phyloP scores from a whole-genome alignment of 129 eudicot genomes.

The Helianthus tuberosus region DNA sequence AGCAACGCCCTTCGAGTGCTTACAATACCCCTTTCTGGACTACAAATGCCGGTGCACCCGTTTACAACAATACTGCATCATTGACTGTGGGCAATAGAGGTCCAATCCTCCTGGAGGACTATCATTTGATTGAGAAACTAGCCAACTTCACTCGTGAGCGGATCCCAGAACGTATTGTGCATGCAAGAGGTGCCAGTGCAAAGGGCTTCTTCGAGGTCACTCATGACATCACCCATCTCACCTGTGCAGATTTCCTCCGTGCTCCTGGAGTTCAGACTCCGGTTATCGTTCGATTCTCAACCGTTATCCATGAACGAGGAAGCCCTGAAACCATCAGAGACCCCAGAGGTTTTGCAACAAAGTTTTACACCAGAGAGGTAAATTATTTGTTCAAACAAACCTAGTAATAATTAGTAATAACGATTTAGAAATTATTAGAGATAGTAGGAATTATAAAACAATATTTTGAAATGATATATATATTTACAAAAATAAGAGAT shows the following conservation, averaged over 20 bases:
- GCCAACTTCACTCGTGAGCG: conserved; percentile 81
- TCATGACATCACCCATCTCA: conserved; percentile 70
- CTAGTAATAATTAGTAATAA: too few relatives aligned
- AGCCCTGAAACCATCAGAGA: conserved; percentile 92
- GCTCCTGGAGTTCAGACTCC: conserved; percentile 93
- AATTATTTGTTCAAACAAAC: background rate
- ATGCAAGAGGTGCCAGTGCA: conserved; percentile 91
- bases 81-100: conserved; percentile 75
- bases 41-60: conserved; percentile 77
- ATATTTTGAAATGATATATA: too few relatives aligned
- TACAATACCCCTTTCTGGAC: conserved; percentile 64
- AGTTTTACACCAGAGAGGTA: conserved; percentile 90
- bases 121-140: conserved; percentile 84
- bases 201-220: conserved; percentile 94
- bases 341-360: conserved; percentile 84
- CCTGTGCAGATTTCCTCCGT: conserved; percentile 88
- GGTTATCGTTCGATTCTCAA: conserved; percentile 85
- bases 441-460: too few relatives aligned
- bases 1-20: conserved; percentile 87
- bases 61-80: conserved; percentile 72
- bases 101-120: conserved; percentile 88
- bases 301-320: conserved; percentile 89
- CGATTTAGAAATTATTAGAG: too few relatives aligned
- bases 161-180: conserved; percentile 89
- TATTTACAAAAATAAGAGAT: too few relatives aligned